Base-by-base conservation (phyloP, 2,329 filamentous ascomycete genomes). In the Graphilbum sp. region DNA sequence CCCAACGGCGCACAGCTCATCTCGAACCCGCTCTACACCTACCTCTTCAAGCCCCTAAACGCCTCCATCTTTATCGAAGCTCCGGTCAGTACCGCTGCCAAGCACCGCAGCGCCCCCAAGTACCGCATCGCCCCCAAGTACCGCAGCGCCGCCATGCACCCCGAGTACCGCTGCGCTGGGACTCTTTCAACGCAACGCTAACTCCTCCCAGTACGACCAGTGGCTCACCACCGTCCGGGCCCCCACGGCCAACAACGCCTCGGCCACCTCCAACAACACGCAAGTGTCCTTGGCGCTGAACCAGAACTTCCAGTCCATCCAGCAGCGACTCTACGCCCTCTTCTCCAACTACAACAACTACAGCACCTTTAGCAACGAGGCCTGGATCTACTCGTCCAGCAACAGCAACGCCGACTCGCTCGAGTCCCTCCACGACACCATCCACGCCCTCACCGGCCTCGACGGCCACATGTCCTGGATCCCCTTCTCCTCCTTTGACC, bases 401-500 rank as follows among this genome's bases (percentile, higher is more conserved):
- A 56, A 64, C 29, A 57, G 55, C 5, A 62, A 62, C 12, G 67
- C 67, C 36, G 79, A 83, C 51, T 82, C 76, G 11, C 55, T 79
- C 25, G 75, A 80, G 52, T 66, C 69, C 1, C 55, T 80, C 4
- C 75, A 80, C 46, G 74, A 79, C 49, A 63, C 66, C 11, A 62
- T 80, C 30, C 75, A 80, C 46, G 66, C 66, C 24, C 62, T 68
- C 35, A 62, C 67, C 4, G 80, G 69, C 24, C 62, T 57, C 58
- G 64, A 66, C 27, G 78, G 79, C 2, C 79, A 84, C 48, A 79
- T 81, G 71, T 72, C 68, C 32, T 79, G 72, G 53, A 72, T 76
- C 24, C 72, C 75, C 16, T 79, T 79, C 47, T 80, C 82, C 2
- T 71, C 79, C 0, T 92, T 84, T 51, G 84, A 92, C 50, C 83